A percentile compares a stretch with the other conserved stretches of the same genome.
These are phyloP conservation scores for Leccinellum rugosiceps DNA, from an alignment of 768 basidiomycete genomes.

Conservation along the genomic window DNA sequence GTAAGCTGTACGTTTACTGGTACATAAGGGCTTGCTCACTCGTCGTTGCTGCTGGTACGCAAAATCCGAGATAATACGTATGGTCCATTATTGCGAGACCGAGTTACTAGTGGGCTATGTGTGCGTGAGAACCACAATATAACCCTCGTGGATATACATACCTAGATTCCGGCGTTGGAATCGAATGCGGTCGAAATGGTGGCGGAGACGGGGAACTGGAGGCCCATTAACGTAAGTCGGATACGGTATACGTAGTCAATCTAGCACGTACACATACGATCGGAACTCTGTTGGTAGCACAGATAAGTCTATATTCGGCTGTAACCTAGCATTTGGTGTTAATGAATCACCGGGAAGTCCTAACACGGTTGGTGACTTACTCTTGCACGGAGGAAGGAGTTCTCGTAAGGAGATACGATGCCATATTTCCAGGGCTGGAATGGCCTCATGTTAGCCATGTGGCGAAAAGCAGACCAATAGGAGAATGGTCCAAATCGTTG, in stretches of 20 bases:
- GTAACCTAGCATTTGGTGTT: slow-evolving; percentile 2
- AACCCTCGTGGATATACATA: slow-evolving; percentile 2
- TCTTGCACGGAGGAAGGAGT: slow-evolving; percentile 10
- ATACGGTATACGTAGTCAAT: background rate
- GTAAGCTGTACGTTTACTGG: slow-evolving; percentile 2
- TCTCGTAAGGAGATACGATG: slow-evolving; percentile 28
- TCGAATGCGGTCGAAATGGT: slow-evolving; percentile 17
- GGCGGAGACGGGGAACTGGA: slow-evolving; percentile 19
- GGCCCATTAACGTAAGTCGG: background rate
- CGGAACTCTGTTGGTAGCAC: slow-evolving; percentile 25
- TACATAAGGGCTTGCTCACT: slow-evolving; percentile 9
- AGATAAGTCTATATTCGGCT: slow-evolving; percentile 6
- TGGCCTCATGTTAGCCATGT: slow-evolving; percentile 11
- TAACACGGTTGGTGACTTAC: slow-evolving; percentile 14
- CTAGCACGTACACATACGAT: slow-evolving; percentile 17
- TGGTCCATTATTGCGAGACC: slow-evolving; percentile 20
- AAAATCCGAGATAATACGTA: slow-evolving; percentile 4
- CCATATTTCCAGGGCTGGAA: slow-evolving; percentile 33
- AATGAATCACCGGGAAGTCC: background rate
- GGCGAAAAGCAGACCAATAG: background rate
- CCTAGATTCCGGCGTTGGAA: slow-evolving; percentile 35
- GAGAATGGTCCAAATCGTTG: background rate
- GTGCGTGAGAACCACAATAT: slow-evolving; percentile 6
- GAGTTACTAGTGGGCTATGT: slow-evolving; percentile 21
- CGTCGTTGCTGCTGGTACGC: slow-evolving; percentile 1